Evolutionary conservation across 2,329 filamentous ascomycete genomes (phyloP), one percentile per base, ranked within the genome.

Genomic region (Akanthomyces dipterigenus): DNA sequence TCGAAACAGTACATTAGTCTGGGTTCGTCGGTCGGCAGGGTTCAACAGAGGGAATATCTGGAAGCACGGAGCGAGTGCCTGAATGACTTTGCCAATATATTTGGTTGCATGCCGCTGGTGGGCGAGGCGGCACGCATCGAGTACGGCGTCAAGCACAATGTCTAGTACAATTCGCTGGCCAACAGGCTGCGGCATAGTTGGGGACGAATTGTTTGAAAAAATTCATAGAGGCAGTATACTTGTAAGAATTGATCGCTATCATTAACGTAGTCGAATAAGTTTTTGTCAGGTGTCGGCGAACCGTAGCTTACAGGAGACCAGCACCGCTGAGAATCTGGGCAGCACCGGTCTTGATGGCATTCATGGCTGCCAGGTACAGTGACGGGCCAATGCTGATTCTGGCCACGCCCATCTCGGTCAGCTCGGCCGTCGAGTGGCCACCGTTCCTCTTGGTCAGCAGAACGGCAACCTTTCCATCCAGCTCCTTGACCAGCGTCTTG

Each of bases 371-470:
- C 1, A 69, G 63, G 65, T 75, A 80, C 62, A 83, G 62, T 26
- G 73, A 73, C 0, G 82, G 81, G 0, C 82, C 83, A 63, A 85
- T 70, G 68, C 81, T 84, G 64, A 85, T 77, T 64, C 82, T 78
- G 7, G 81, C 79, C 42, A 85, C 80, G 0, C 82, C 82, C 55
- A 84, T 70, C 46, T 76, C 67, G 4, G 70, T 75, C 65, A 84
- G 65, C 62, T 81, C 76, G 40, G 68, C 67, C 1, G 78, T 75
- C 4, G 75, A 77, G 63, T 84, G 66, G 0, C 73, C 74, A 16
- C 72, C 76, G 2, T 70, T 64, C 18, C 70, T 67, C 12, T 66
- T 67, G 34, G 73, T 72, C 63, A 79, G 66, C 62, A 77, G 78
- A 12, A 84, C 80, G 57, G 80, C 79, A 16, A 86, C 67, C 54